phyloP scores from a whole-genome alignment of 2,329 filamentous ascomycete genomes.

The Alternaria alternata region DNA sequence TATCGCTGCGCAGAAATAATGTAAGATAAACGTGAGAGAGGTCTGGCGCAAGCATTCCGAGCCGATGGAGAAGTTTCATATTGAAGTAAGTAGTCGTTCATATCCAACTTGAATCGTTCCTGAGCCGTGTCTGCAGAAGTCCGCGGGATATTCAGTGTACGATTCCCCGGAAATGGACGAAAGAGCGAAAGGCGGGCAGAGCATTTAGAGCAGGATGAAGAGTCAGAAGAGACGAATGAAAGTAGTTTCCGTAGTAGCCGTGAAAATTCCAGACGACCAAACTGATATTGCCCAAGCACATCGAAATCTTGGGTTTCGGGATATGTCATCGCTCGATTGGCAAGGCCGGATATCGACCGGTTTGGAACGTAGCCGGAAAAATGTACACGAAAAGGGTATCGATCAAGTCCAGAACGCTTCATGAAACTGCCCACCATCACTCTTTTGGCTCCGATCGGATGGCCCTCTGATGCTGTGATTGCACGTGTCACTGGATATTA shows the following conservation, averaged over 20 bases:
- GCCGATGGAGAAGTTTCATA: neutral
- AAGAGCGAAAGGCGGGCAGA: neutral
- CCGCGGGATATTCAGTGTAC: neutral
- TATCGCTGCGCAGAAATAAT: conserved; percentile 2
- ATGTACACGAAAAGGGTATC: conserved; percentile 41
- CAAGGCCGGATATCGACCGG: neutral
- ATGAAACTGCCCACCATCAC: conserved; percentile 6
- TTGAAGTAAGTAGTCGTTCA: neutral
- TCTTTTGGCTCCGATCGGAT: conserved; percentile 7
- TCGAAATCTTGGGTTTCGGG: neutral
- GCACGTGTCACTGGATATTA: conserved; percentile 29
- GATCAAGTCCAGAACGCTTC: conserved; percentile 35
- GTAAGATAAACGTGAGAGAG: neutral
- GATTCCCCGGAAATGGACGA: neutral
- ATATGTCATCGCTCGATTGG: conserved; percentile 3
- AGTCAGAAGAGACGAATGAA: neutral
- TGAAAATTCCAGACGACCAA: neutral
- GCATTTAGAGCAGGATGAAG: neutral
- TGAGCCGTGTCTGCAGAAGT: neutral
- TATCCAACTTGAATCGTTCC: neutral
- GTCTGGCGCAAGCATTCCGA: neutral
- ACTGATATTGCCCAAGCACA: neutral
- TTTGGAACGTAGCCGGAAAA: conserved; percentile 18
- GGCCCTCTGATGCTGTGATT: neutral
- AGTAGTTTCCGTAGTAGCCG: neutral